Evolutionary conservation across 2,329 filamentous ascomycete genomes (phyloP).

Genomic region (Calonectria naviculata): DNA sequence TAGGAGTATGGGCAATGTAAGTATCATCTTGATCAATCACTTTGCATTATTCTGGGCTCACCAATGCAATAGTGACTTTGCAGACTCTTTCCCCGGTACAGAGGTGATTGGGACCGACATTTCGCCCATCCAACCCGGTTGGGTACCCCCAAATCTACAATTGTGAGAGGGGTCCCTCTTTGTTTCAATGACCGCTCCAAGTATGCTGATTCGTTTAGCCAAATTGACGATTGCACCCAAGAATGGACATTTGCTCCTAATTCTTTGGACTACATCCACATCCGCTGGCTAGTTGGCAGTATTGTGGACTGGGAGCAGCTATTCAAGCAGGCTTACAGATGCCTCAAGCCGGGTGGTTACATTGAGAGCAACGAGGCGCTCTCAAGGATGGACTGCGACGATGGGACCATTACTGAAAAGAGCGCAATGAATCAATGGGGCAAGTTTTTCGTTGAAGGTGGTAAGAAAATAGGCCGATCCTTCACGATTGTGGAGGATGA

Average conservation of each 20-base stretch:
- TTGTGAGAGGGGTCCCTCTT: constrained; percentile 13
- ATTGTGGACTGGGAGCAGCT: constrained; percentile 23
- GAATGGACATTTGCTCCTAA: constrained; percentile 29
- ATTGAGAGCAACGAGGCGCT: constrained; percentile 30
- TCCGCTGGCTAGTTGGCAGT: constrained; percentile 30
- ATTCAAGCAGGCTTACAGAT: constrained; percentile 25
- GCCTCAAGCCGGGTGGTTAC: constrained; percentile 23
- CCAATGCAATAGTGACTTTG: constrained; percentile 21
- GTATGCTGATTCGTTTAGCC: background rate
- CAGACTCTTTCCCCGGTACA: constrained; percentile 12
- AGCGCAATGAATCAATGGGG: constrained; percentile 34
- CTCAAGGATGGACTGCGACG: constrained; percentile 25
- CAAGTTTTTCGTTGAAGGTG: constrained; percentile 29
- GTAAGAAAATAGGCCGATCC: constrained; percentile 25
- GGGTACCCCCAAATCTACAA: constrained; percentile 25
- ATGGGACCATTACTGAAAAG: constrained; percentile 18
- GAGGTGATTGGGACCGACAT: constrained; percentile 30
- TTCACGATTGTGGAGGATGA: constrained; percentile 27
- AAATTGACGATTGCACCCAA: constrained; percentile 33
- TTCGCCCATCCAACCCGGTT: constrained; percentile 28
- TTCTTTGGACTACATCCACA: constrained; percentile 29
- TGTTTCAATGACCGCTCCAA: no score
- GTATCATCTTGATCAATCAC: no score
- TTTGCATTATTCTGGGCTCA: background rate
- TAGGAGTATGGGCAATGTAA: constrained; percentile 31